Base-by-base conservation (phyloP, 2,329 filamentous ascomycete species). In the Pseudogymnoascus sp. region DNA sequence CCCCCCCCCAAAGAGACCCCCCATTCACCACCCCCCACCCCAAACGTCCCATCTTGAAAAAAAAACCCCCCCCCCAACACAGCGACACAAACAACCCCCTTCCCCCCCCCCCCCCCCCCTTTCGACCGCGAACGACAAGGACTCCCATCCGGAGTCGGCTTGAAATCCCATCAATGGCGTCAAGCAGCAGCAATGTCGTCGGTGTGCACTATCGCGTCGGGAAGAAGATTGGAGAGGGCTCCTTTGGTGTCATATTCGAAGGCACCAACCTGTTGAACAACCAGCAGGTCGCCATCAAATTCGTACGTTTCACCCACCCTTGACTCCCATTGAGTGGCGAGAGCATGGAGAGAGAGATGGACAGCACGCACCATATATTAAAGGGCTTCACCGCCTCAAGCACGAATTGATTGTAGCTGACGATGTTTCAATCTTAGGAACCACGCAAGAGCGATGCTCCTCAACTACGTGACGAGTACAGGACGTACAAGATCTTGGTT, bases 231-330 rank as follows among this genome's bases (percentile, higher is more conserved):
- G 95, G 95, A 76, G 95, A 97, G 85, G 93, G 93, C 69, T 96
- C 92, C 40, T 97, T 97, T 74, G 93, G 93, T 81, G 95, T 97
- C 71, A 97, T 97, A 75, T 97, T 97, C 74, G 95, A 97, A 79
- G 95, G 95, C 71, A 97, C 93, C 74, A 99, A 99, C 77, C 84
- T 99, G 71, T 83, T 99, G 77, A 99, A 99, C 83, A 97, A 96
- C 79, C 95, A 97, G 78, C 93, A 97, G 80, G 93, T 99, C 67
- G 95, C 95, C 73, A 99, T 99, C 83, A 99, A 99, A 83, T 99
- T 99, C 79, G 91, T 96, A 80, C 74, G 90, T 87, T 64, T 39
- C 37, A 62, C 47, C 36, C 31, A 47, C n/a, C 61, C 16, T 37
- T 18, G 6, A 7, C 37, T 5, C 18, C 31, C 42, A 21, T 36